Base-by-base conservation (phyloP, 495 filamentous ascomycete species). In the Daldinia caldariorum region DNA sequence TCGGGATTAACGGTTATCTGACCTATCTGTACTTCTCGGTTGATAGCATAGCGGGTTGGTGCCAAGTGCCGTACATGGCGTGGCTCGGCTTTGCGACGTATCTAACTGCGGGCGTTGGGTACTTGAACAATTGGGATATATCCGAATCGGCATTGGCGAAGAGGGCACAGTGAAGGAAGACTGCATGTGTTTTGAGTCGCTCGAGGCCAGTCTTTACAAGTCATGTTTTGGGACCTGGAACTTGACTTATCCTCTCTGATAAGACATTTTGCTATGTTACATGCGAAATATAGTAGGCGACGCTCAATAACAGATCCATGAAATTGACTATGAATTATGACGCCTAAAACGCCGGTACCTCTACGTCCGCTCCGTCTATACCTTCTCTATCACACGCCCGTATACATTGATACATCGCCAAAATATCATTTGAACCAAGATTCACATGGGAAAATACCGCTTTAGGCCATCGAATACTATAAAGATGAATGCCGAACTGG, bases 401-500 rank as follows among this genome's bases (percentile, higher is more conserved):
- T 38, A 43, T 38, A 29, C 60, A 26, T 58, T 55, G 59, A n/a
- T 45, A 63, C 65, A 50, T 57, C 34, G 20, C 54, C 22, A 47
- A 55, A 61, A 39, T 47, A 26, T 45, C 51, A 49, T 54, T 12
- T 34, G 34, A 20, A 37, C 31, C 26, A 56, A 39, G 39, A n/a
- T 37, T 73, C 74, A 79, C 70, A 84, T 69, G 13, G 83, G 81
- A 13, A 93, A 86, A 75, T 87, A 83, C 58, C 81, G 85, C 78
- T 90, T 91, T 79, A 98, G 81, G 43, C 87, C 89, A 81, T 97
- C 94, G 77, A 92, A 97, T 35, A 97, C 86, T 41, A 94, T 90
- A 75, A 99, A 99, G 61, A 99, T 99, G 72, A 98, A 91, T 38
- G 94, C 96, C n/a, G 92, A 96, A 75, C 94, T 97, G 0, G 95